These are phyloP conservation scores for Cryomyces minteri DNA, from an alignment of 495 filamentous ascomycete genomes.

Conservation along the genomic window DNA sequence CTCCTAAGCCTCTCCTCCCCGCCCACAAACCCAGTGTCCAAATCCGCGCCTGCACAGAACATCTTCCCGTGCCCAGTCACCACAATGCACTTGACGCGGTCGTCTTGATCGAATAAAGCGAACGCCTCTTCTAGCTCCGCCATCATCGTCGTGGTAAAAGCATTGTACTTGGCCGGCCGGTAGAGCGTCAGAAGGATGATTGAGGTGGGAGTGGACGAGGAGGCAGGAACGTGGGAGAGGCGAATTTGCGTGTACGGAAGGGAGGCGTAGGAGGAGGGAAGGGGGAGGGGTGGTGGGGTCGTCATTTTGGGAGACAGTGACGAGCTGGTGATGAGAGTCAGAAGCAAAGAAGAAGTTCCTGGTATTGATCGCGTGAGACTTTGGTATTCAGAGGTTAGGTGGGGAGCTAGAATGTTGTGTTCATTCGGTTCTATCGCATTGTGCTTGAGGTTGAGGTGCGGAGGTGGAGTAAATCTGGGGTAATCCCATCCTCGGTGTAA, in stretches of 20 bases:
- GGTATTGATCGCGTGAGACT: no score
- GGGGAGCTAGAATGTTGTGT: no score
- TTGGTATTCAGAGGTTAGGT: no score
- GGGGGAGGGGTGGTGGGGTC: constrained; percentile 4
- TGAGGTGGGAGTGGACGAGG: constrained; percentile 29
- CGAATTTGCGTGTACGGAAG: constrained; percentile 32
- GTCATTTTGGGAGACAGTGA: no score
- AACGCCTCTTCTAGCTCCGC: constrained; percentile 34
- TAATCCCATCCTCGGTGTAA: no score
- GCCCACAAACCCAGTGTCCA: constrained; percentile 31
- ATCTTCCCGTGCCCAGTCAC: constrained; percentile 39
- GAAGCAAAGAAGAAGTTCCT: no score
- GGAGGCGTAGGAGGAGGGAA: constrained; percentile 17
- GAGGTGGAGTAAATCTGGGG: no score
- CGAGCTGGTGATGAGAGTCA: no score
- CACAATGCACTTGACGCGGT: constrained; percentile 33
- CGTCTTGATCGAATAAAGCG: constrained; percentile 31
- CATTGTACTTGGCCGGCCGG: constrained; percentile 41
- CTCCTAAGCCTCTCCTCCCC: constrained; percentile 16
- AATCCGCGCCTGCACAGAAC: constrained; percentile 49
- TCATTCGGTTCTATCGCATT: no score
- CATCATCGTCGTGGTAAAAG: constrained; percentile 39
- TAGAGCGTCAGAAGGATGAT: constrained; percentile 37
- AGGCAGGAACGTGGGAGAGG: constrained; percentile 31
- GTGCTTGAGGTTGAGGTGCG: no score